Evolutionary conservation across 306 rosid species (phyloP).

Genomic region (Hippophae rhamnoides): DNA sequence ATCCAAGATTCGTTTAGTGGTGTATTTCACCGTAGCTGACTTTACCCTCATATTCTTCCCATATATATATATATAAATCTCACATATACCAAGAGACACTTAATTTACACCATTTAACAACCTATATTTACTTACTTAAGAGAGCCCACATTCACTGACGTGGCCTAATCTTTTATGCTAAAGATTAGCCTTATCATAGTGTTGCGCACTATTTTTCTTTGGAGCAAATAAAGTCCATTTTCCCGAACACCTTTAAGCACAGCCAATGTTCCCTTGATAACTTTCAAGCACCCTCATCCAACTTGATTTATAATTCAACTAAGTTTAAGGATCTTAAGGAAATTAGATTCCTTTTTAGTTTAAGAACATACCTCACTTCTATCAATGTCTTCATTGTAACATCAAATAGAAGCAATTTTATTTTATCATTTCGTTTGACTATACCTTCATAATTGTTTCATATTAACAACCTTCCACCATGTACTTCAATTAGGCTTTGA

Average conservation of each 20-base stretch:
- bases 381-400: too few relatives aligned
- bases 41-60: too few relatives aligned
- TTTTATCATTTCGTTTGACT: not conserved
- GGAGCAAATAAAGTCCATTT: not conserved
- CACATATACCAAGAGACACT: not conserved
- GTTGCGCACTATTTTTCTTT: too few relatives aligned
- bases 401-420: not conserved
- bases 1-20: too few relatives aligned
- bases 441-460: not conserved
- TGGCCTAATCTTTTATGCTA: not conserved
- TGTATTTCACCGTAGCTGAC: too few relatives aligned
- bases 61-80: not conserved
- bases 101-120: too few relatives aligned
- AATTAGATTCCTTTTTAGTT: not conserved
- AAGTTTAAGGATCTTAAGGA: not conserved
- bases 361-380: not conserved
- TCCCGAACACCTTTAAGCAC: not conserved
- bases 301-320: not conserved
- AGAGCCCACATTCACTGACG: not conserved
- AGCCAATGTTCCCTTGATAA: not conserved
- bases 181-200: not conserved
- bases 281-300: not conserved
- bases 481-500: not conserved
- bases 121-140: not conserved
- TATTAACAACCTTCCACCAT: not conserved